Conservation (phyloP, 306 rosid genomes). For the Abrus pulchellus region DNA sequence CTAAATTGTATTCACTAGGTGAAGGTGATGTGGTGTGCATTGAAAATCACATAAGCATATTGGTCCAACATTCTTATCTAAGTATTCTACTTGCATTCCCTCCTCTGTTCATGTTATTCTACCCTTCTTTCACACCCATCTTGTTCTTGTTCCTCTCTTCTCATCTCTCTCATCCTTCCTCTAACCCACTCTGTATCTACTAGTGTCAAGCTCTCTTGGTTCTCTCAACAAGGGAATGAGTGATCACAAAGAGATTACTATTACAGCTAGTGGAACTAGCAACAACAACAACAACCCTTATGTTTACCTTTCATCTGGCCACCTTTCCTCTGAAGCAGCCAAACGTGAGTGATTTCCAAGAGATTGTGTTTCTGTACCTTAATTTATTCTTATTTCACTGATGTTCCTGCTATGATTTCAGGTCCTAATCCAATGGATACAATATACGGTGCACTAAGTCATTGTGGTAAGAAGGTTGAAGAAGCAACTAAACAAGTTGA, state of each 20-base stretch:
- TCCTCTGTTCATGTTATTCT: conserved; percentile 1
- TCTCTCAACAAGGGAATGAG: conserved; percentile 48
- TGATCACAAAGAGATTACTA: conserved; percentile 35
- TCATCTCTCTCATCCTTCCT: neutral
- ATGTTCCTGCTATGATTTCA: conserved; percentile 42
- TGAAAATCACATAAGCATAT: conserved; percentile 23
- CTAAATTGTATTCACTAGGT: too few relatives aligned
- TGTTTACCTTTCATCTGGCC: conserved; percentile 45
- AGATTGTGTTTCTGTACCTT: neutral
- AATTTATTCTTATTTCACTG: conserved; percentile 19
- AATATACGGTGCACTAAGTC: conserved; percentile 50
- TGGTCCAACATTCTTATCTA: conserved; percentile 18
- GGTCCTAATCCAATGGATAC: conserved; percentile 56
- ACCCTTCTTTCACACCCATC: neutral
- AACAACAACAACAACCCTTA: conserved; percentile 57
- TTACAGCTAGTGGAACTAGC: conserved; percentile 24
- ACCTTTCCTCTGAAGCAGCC: conserved; percentile 44
- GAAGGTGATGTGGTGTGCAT: conserved; percentile 20
- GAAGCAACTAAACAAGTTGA: conserved; percentile 70
- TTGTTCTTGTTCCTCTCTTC: neutral
- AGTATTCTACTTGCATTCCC: conserved; percentile 16
- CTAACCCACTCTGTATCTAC: neutral
- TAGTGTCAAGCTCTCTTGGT: conserved; percentile 15
- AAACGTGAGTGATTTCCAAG: conserved; percentile 56
- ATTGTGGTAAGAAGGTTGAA: conserved; percentile 66